Evolutionary conservation across 345 rosid genomes (phyloP).

Genomic region (Syzygium jambos): DNA sequence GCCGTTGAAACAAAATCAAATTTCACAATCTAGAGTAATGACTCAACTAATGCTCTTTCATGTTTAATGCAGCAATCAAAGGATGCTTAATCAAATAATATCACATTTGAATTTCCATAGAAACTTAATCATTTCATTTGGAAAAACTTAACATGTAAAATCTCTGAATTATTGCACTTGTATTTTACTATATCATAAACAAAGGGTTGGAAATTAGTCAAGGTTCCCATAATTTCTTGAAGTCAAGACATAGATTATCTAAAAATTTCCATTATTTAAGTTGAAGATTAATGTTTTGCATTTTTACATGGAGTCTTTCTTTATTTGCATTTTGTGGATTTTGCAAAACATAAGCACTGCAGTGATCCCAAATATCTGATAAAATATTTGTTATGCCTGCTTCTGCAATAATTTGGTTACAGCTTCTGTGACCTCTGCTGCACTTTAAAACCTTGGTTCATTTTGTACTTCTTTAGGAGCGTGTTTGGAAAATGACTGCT

Average conservation of each 20-base stretch:
- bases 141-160: not conserved
- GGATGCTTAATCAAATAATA: not conserved
- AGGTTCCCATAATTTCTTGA: not conserved
- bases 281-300: not conserved
- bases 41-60: not conserved
- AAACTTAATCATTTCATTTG: not conserved
- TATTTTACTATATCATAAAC: no score
- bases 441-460: not conserved
- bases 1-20: not conserved
- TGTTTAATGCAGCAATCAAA: not conserved
- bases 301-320: not conserved
- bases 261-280: not conserved
- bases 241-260: not conserved
- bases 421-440: not conserved
- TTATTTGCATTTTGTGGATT: not conserved
- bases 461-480: slow-evolving; percentile 51
- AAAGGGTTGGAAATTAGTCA: not conserved
- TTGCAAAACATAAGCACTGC: not conserved
- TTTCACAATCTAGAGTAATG: not conserved
- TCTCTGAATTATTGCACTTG: not conserved
- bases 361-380: not conserved
- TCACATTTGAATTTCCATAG: not conserved
- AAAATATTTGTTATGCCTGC: not conserved
- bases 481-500: slow-evolving; percentile 95
- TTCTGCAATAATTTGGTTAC: not conserved